Evolutionary conservation across 2,329 filamentous ascomycete species (phyloP), one percentile per base, ranked within the genome.

Genomic region (Exophiala oligosperma): DNA sequence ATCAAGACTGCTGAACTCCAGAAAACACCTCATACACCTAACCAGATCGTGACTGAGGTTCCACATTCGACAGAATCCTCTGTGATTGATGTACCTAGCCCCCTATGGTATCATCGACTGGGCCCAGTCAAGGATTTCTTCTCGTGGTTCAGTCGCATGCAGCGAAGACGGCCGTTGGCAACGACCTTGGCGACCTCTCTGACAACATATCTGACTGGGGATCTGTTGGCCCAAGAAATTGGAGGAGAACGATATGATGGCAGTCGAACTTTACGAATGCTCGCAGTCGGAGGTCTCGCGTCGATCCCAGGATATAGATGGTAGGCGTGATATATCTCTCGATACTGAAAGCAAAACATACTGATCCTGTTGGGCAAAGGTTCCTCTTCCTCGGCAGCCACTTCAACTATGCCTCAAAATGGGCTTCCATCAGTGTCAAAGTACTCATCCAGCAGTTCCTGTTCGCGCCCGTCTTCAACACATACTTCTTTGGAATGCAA

Each of bases 401-500:
- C 73, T 96, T 96, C 82, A 96, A 96, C 77, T 96, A 91, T 74
- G 66, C 84, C 5, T 92, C 89, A 26, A 87, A 86, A 65, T 67
- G 83, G 38, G 73, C 90, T 51, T 91, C 88, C 2, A 79, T 96
- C 28, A 78, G 79, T 32, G 85, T 85, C 56, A 96, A 96, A 74
- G 89, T 96, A 56, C 71, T 81, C 46, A 81, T 96, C 38, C 93
- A 91, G 74, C 92, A 96, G 75, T 71, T 83, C 11, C 75, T 85
- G 67, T 96, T 94, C 76, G 90, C 92, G 1, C 91, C 92, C 1
- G 68, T 89, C 9, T 94, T 94, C 78, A 93, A 89, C 73, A 81
- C 84, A n/a, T 91, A 90, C 73, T 96, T 95, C 76, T 90, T 96
- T 72, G 85, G 87, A 59, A 81, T 88, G 73, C 91, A 94, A 70